Conservation (phyloP, 2,329 filamentous ascomycete species). For the Pyricularia sp. region DNA sequence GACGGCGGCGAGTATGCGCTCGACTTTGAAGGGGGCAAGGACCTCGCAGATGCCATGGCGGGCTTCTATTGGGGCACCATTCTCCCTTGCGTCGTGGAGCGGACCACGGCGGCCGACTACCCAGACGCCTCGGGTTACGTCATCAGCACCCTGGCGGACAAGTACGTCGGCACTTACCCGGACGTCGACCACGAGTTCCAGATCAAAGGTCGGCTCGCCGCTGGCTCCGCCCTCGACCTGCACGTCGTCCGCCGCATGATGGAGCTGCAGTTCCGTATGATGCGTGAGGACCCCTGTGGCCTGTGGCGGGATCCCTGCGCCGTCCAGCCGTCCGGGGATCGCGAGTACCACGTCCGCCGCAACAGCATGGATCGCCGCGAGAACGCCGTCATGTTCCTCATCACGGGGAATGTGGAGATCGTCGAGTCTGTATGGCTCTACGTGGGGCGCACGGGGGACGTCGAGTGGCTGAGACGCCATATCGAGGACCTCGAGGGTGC, state of each 20-base stretch:
- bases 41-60: slow-evolving; percentile 6
- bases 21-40: slow-evolving; percentile 3
- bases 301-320: slow-evolving; percentile 8
- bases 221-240: slow-evolving; percentile 5
- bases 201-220: slow-evolving; percentile 6
- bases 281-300: slow-evolving; percentile 7
- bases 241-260: slow-evolving; percentile 8
- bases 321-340: slow-evolving; percentile 6
- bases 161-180: slow-evolving; percentile 8
- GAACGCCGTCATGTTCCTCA: slow-evolving; percentile 8
- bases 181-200: slow-evolving; percentile 9
- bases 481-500: slow-evolving; percentile 5
- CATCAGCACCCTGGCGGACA: slow-evolving; percentile 8
- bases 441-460: slow-evolving; percentile 6
- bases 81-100: slow-evolving; percentile 7
- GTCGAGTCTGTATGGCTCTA: slow-evolving; percentile 7
- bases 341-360: slow-evolving; percentile 8
- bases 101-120: slow-evolving; percentile 5
- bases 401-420: slow-evolving; percentile 8
- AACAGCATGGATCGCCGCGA: slow-evolving; percentile 6
- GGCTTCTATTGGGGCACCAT: slow-evolving; percentile 8
- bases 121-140: slow-evolving; percentile 6
- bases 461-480: slow-evolving; percentile 5
- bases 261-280: slow-evolving; percentile 7
- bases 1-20: slow-evolving; percentile 5